Conservation (phyloP, 1,139 yeast genomes). For the Candida mesenterica region DNA sequence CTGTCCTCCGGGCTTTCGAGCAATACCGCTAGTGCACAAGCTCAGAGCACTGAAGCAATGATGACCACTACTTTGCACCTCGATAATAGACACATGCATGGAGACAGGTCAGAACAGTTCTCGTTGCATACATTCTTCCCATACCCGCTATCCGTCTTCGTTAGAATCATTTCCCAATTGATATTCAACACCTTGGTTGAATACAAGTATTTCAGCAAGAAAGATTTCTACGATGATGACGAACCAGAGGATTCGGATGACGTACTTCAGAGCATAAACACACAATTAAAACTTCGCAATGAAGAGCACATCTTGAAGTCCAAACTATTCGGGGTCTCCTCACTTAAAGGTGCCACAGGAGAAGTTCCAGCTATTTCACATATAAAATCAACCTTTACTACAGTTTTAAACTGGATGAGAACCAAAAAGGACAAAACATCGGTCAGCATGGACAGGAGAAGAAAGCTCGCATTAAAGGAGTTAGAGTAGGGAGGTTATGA, state of each 20-base stretch:
- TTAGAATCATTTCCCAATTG: slow-evolving; percentile 20
- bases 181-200: slow-evolving; percentile 21
- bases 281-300: slow-evolving; percentile 24
- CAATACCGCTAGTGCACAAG: slow-evolving; percentile 4
- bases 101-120: slow-evolving; percentile 45
- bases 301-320: slow-evolving; percentile 30
- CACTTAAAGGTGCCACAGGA: slow-evolving; percentile 39
- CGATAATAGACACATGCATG: slow-evolving; percentile 25
- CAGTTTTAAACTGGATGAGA: slow-evolving; percentile 29
- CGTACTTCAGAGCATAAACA: slow-evolving; percentile 6
- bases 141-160: slow-evolving; percentile 33
- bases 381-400: slow-evolving; percentile 21
- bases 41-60: background rate
- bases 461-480: slow-evolving; percentile 43
- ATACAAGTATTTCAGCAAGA: slow-evolving; percentile 25
- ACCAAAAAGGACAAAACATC: slow-evolving; percentile 14
- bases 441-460: slow-evolving; percentile 39
- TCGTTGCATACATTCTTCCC: slow-evolving; percentile 46
- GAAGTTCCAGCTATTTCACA: slow-evolving; percentile 31
- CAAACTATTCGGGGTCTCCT: slow-evolving; percentile 39
- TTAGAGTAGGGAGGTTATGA: slow-evolving; percentile 24
- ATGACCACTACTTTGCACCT: slow-evolving; percentile 20
- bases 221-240: slow-evolving; percentile 26
- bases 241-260: slow-evolving; percentile 20
- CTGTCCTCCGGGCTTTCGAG: background rate